Conservation (phyloP, 2,329 filamentous ascomycete species). For the Colletotrichum neosansevieriae region DNA sequence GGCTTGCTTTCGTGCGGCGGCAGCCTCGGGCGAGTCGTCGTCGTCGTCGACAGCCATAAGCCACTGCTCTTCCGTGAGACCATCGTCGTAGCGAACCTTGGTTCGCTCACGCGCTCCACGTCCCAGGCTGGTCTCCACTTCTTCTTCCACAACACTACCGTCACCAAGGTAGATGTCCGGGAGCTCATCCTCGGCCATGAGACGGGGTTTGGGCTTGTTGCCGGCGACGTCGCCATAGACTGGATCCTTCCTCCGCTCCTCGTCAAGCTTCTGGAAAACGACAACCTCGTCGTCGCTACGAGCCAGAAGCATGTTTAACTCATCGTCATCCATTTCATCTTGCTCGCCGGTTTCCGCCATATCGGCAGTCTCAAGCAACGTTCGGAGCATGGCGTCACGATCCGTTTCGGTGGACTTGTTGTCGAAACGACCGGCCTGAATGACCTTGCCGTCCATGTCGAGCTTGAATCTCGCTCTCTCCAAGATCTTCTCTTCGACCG, state of each 20-base stretch:
- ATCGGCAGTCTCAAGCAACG: conserved; percentile 87
- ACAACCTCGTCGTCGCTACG: conserved; percentile 83
- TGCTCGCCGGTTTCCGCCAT: conserved; percentile 78
- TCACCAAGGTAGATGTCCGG: conserved; percentile 95
- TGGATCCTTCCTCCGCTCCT: conserved; percentile 74
- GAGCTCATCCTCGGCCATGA: conserved; percentile 88
- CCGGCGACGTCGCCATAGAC: conserved; percentile 77
- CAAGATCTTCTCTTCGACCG: conserved; percentile 98
- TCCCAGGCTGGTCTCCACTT: conserved; percentile 79
- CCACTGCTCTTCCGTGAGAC: conserved; percentile 98
- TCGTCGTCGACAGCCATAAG: conserved; percentile 97
- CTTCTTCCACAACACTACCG: conserved; percentile 82
- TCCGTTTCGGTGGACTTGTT: conserved; percentile 99
- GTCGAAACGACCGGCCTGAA: conserved; percentile 98
- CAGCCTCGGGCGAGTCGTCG: conserved; percentile 92
- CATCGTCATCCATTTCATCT: conserved; percentile 98
- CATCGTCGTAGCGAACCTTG: conserved; percentile 95
- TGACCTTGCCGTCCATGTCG: conserved; percentile 99
- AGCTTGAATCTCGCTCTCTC: conserved; percentile 98
- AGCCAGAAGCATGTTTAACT: conserved; percentile 94
- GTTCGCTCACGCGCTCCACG: conserved; percentile 96
- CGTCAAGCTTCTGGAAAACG: conserved; percentile 86
- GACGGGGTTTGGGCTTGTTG: conserved; percentile 76
- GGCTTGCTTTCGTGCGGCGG: conserved; percentile 89
- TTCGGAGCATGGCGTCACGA: conserved; percentile 95